Base-by-base conservation (phyloP, 2,329 filamentous ascomycete genomes). In the Monosporascus sp. region DNA sequence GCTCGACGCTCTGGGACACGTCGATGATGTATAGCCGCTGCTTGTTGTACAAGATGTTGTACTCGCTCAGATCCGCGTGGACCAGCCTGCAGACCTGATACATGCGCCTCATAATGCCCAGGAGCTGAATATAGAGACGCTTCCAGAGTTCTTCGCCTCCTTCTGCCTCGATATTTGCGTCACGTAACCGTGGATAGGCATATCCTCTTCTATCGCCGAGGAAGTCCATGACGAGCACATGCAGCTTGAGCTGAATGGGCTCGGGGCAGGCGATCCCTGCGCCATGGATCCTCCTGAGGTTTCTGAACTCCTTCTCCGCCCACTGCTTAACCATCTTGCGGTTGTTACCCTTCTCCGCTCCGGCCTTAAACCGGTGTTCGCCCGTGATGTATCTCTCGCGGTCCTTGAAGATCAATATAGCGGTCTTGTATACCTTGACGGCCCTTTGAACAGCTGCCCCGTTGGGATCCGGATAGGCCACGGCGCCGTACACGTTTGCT, bases 371-470 rank as follows among this genome's bases (percentile, higher is more conserved):
- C 24, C 94, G 81, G 72, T 92, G 91, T 72, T 99, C 94, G 60
- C 94, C 94, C 1, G 88, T 88, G 57, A 99, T 94, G 71, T 99
- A 99, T 65, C 91, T 88, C 72, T 97, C 92, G 54, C 94, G 83
- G 72, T 99, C 94, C 74, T 97, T 97, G 83, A 99, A 99, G 24
- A 95, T 91, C 34, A 99, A 76, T 59, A 99, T 99, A 51, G 89
- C 89, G 7, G 94, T 99, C 80, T 99, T 99, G 83, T 99, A 99
- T 49, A 99, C 90, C 74, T 99, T 99, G 77, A 97, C 91, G 14
- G 94, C 94, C 48, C 90, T 84, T 65, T 96, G 90, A 1, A 85
- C 72, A 1, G 82, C 74, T 20, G 78, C 73, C 39, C 76, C 76
- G 7, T 80, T 70, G 22, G 68, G 72, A 9, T 81, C 79, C 6